These are phyloP conservation scores for Conringia planisiliqua DNA, from an alignment of 345 rosid genomes.

Conservation along the genomic window DNA sequence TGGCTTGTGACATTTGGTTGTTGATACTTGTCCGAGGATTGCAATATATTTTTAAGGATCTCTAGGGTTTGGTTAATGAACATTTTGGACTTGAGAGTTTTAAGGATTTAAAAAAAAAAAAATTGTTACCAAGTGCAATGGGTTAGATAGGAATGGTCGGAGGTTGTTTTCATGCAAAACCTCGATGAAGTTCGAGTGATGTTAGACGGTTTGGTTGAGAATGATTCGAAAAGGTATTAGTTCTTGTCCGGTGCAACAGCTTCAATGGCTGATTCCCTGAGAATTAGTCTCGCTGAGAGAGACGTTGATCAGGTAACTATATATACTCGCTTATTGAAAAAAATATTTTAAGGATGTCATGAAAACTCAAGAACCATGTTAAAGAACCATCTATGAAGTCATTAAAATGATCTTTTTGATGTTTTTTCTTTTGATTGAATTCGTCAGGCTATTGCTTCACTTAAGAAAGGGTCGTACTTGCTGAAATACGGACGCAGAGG, in stretches of 20 bases:
- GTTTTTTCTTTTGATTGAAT: background rate
- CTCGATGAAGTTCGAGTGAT: conserved; percentile 25
- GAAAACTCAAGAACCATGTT: no score
- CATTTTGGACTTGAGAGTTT: conserved; percentile 23
- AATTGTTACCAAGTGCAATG: conserved; percentile 15
- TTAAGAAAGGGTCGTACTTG: conserved; percentile 80
- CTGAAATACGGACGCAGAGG: conserved; percentile 89
- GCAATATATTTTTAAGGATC: conserved; percentile 6
- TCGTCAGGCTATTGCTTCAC: conserved; percentile 65
- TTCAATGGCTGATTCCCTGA: conserved; percentile 81
- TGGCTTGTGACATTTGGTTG: background rate
- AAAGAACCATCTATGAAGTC: background rate
- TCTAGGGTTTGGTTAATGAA: conserved; percentile 12
- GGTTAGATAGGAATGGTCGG: conserved; percentile 28
- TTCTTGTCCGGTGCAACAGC: conserved; percentile 34
- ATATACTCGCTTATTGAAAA: background rate
- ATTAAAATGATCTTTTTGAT: background rate
- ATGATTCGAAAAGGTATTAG: conserved; percentile 53
- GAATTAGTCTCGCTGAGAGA: conserved; percentile 63
- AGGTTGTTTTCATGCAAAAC: background rate
- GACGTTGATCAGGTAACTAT: conserved; percentile 70
- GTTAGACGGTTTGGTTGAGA: conserved; percentile 28
- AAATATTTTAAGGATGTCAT: background rate
- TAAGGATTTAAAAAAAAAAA: background rate
- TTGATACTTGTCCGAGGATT: background rate